These are phyloP conservation scores for Prunus yedoensis DNA, from an alignment of 331 rosid genomes.

Conservation along the genomic window DNA sequence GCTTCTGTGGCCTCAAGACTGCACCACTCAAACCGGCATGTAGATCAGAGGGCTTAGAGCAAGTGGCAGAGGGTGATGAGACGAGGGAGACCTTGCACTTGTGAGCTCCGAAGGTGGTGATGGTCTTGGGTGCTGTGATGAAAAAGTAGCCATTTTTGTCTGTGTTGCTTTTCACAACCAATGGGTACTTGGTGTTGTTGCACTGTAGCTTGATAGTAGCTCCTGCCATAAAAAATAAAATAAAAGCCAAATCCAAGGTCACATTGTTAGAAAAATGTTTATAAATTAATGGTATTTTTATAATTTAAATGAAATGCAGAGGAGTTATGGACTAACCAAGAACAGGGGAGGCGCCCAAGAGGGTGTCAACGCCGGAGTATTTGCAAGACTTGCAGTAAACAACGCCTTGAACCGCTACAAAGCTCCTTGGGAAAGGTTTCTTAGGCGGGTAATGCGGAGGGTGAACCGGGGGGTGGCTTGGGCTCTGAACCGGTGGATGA, in stretches of 20 bases:
- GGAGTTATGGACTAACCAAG: conserved; percentile 37
- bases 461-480: conserved; percentile 19
- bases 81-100: conserved; percentile 55
- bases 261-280: not conserved
- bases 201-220: conserved; percentile 68
- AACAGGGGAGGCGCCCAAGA: conserved; percentile 51
- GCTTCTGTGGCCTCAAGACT: conserved; percentile 48
- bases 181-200: conserved; percentile 57
- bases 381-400: conserved; percentile 79
- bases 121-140: conserved; percentile 53
- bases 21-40: conserved; percentile 65
- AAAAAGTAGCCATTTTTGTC: conserved; percentile 87
- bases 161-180: conserved; percentile 24
- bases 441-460: conserved; percentile 35
- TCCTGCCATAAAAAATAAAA: conserved; percentile 31
- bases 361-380: conserved; percentile 55
- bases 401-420: conserved; percentile 77
- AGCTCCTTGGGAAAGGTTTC: conserved; percentile 42
- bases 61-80: conserved; percentile 38
- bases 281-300: not conserved
- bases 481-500: conserved; percentile 14
- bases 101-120: conserved; percentile 71
- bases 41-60: conserved; percentile 48
- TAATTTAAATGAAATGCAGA: not conserved
- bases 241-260: no score